Evolutionary conservation across 768 basidiomycete species (phyloP), one percentile per base, ranked within the genome.

Genomic region (Leucocoprinus sp.): DNA sequence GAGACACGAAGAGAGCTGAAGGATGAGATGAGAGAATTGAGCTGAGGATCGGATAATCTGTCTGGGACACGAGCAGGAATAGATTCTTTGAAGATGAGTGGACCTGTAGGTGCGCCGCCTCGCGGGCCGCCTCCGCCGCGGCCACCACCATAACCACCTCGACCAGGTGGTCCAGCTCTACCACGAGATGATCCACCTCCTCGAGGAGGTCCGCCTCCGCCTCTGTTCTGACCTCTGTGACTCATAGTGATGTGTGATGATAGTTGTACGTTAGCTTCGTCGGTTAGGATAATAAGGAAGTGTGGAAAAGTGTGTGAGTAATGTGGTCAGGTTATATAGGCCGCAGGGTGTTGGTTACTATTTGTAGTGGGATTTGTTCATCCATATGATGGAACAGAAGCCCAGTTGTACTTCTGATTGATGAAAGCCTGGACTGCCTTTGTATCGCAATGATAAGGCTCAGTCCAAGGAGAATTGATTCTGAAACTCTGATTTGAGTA

Each of bases 11-110:
- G 51, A 1, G 57, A 53, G 22, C 57, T 59, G 56, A 68, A 70
- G 3, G 61, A 55, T 23, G 56, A 50, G 26, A 75, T 59, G 36
- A 76, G 66, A 22, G 61, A 53, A 28, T 59, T 35, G 33, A 67
- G 63, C 28, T 56, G 62, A 18, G 50, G 42, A 18, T 63, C 59
- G n/a, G 59, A 50, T 4, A 71, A 60, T 9, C 65, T 66, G 7
- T 58, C 37, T 28, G 67, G 65, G 42, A 67, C 54, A 8, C 43
- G 53, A 6, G 66, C 62, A 22, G 66, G 66, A 17, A 50, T 46
- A 28, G 53, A 55, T 22, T 64, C 66, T 5, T 57, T 53, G 50
- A 64, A 73, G 40, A 73, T 68, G 21, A 63, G 54, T 9, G 66
- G 57, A 2, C 61, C 60, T 28, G 52, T 50, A 18, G 57, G 53